Evolutionary conservation across 2,329 filamentous ascomycete genomes (phyloP).

Genomic region (Fusarium redolens): DNA sequence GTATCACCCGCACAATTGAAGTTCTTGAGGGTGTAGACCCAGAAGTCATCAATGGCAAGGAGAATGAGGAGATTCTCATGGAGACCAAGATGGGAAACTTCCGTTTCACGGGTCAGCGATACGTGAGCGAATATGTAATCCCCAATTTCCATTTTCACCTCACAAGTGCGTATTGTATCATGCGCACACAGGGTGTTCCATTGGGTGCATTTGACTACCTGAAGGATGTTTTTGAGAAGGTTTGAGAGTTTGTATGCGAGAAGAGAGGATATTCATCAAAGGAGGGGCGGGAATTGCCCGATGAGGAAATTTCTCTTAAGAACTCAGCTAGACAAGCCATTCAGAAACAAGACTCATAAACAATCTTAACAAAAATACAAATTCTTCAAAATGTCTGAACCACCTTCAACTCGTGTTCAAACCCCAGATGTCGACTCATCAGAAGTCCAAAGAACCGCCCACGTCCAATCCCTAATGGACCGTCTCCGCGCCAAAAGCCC

Average conservation of each 20-base stretch:
- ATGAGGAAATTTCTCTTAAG: constrained; percentile 32
- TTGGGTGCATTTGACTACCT: constrained; percentile 69
- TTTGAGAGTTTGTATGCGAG: constrained; percentile 31
- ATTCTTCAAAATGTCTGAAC: constrained; percentile 26
- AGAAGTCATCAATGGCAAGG: constrained; percentile 37
- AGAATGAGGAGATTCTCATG: constrained; percentile 40
- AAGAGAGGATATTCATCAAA: constrained; percentile 41
- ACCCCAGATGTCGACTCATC: constrained; percentile 21
- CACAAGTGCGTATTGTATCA: constrained; percentile 65
- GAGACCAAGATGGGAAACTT: constrained; percentile 42
- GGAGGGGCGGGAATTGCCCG: constrained; percentile 43
- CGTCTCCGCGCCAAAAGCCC: constrained; percentile 58
- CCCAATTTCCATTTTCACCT: constrained; percentile 73
- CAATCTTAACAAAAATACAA: neutral
- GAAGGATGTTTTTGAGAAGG: constrained; percentile 43
- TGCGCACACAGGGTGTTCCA: constrained; percentile 66
- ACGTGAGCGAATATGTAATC: constrained; percentile 57
- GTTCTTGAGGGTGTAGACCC: constrained; percentile 47
- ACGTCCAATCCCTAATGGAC: constrained; percentile 49
- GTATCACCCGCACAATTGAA: constrained; percentile 43
- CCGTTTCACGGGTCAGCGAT: constrained; percentile 50
- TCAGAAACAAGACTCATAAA: neutral
- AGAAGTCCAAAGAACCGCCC: constrained; percentile 30
- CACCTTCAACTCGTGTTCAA: constrained; percentile 21
- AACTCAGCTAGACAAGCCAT: neutral